Evolutionary conservation across 2,329 filamentous ascomycete genomes (phyloP), one percentile per base, ranked within the genome.

Genomic region (Dactylonectria estremocensis): DNA sequence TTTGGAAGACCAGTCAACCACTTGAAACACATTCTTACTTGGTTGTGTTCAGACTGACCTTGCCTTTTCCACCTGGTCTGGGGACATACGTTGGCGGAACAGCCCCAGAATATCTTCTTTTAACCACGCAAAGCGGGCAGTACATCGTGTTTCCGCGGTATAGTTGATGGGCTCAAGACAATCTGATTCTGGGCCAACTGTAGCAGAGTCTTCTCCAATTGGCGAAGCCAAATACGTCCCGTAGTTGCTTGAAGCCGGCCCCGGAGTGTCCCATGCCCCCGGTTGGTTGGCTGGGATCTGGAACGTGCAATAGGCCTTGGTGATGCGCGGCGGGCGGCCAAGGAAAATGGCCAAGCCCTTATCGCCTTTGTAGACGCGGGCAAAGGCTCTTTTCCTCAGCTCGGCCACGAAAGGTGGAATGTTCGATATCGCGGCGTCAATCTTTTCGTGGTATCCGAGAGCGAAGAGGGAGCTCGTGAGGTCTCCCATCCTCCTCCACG

Each of bases 401-500:
- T 83, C 77, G 0, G 72, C 74, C 2, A 86, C 74, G 20, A 84
- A 85, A 5, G 73, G 73, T 1, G 83, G 82, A 3, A 64, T 61
- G 11, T 52, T 43, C 14, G 48, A 49, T 7, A 50, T 20, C 9
- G 49, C 46, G 16, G 55, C 64, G 18, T 62, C 62, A 14, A 76
- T 77, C 20, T 81, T 79, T 58, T 85, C 80, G 65, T 87, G 85
- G 18, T 85, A 80, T 10, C 85, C 85, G 5, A 85, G 78, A 5
- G 84, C 83, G 66, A 83, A 85, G 1, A 86, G 73, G 1, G 83
- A 84, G 43, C 81, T 81, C 5, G 82, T 79, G 7, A 86, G 76
- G 62, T 86, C 83, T 28, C 84, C 83, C 4, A 86, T 77, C 52
- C 79, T 81, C 50, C 84, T 79, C 84, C 84, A 86, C 3, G 83